Conservation (phyloP, 257 asterid species). For the Galeopsis tetrahit region DNA sequence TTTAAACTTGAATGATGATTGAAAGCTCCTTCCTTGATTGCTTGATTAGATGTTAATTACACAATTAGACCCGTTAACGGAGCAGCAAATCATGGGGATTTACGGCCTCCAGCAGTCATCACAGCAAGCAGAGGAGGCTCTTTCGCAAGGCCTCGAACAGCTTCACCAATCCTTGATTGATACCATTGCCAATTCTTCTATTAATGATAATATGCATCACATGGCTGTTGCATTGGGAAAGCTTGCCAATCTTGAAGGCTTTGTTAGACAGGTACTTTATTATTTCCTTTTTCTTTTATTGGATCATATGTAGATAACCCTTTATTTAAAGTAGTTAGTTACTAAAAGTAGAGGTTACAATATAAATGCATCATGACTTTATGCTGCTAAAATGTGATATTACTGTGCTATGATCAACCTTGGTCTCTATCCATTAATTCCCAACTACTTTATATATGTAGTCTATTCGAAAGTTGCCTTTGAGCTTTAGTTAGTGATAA, state of each 20-base stretch:
- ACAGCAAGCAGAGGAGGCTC: constrained; percentile 95
- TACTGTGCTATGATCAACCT: constrained; percentile 15
- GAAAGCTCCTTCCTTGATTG: not conserved
- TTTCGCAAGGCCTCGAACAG: constrained; percentile 89
- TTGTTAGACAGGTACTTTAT: constrained; percentile 75
- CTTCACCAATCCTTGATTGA: constrained; percentile 78
- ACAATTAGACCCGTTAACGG: constrained; percentile 85
- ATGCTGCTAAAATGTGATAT: constrained; percentile 15
- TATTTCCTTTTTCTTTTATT: not conserved
- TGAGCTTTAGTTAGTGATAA: constrained; percentile 33
- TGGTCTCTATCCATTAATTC: constrained; percentile 21
- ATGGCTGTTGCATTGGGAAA: constrained; percentile 91
- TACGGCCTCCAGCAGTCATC: constrained; percentile 88
- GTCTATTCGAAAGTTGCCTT: constrained; percentile 31
- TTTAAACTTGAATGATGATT: not conserved
- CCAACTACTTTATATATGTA: constrained; percentile 11
- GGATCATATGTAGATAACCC: not conserved
- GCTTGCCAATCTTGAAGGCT: constrained; percentile 86
- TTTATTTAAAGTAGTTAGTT: constrained; percentile 5
- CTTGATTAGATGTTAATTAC: constrained; percentile 65
- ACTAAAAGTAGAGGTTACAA: not conserved
- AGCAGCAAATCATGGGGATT: constrained; percentile 89
- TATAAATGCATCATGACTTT: not conserved
- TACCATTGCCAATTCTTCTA: constrained; percentile 60
- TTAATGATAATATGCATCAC: constrained; percentile 80